A percentile compares a stretch with the other conserved stretches of the same genome.
phyloP scores from a whole-genome alignment of 2,329 filamentous ascomycete species.

The Pseudocercospora macadamiae region DNA sequence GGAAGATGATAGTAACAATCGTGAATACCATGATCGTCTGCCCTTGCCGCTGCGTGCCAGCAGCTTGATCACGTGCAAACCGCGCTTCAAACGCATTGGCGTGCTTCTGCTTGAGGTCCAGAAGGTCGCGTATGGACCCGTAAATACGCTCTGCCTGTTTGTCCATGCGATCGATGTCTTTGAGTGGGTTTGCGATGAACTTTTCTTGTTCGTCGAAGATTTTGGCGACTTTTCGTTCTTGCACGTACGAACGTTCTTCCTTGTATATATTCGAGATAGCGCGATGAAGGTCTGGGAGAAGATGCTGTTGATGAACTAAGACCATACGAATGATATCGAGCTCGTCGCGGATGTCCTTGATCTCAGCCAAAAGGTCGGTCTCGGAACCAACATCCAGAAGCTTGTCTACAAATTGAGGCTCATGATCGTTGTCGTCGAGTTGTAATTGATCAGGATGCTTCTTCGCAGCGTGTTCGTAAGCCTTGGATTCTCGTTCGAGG shows the following conservation, averaged over 20 bases:
- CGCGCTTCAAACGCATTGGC: constrained; percentile 69
- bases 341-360: constrained; percentile 70
- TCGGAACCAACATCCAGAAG: constrained; percentile 64
- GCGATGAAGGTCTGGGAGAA: constrained; percentile 52
- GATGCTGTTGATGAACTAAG: constrained; percentile 53
- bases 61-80: constrained; percentile 63
- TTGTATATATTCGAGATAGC: constrained; percentile 46
- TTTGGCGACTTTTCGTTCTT: constrained; percentile 52
- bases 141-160: constrained; percentile 65
- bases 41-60: constrained; percentile 60
- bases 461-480: constrained; percentile 42
- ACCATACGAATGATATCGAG: constrained; percentile 64
- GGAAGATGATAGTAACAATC: constrained; percentile 61
- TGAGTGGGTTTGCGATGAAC: constrained; percentile 51
- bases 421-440: constrained; percentile 19
- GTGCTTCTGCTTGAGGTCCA: constrained; percentile 71
- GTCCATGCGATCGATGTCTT: constrained; percentile 66
- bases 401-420: constrained; percentile 56
- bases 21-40: constrained; percentile 64
- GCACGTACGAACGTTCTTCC: constrained; percentile 34
- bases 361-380: constrained; percentile 63
- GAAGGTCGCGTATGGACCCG: constrained; percentile 61
- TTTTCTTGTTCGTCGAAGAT: constrained; percentile 61
- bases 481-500: constrained; percentile 23
- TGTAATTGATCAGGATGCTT: constrained; percentile 42